These are phyloP conservation scores for Eustoma russellianum DNA, from an alignment of 257 asterid genomes.

Conservation along the genomic window DNA sequence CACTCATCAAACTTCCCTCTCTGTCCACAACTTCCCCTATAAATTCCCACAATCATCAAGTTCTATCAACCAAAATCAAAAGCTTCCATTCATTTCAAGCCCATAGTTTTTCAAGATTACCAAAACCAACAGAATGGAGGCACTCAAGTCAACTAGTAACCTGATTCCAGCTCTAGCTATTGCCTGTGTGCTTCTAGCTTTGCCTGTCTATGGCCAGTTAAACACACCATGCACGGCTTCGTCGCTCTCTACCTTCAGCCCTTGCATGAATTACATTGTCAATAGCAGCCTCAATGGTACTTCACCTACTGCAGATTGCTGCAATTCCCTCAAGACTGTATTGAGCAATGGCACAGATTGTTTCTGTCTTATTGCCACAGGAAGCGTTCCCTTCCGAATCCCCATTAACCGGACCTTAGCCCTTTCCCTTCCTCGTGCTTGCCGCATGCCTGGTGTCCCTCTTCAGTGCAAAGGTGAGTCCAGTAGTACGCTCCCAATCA, in stretches of 20 bases:
- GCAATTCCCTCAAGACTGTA: constrained; percentile 26
- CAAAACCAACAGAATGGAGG: too few species aligned
- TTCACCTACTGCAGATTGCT: constrained; percentile 54
- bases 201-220: constrained; percentile 22
- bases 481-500: background rate
- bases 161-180: constrained; percentile 9
- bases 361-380: constrained; percentile 26
- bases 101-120: background rate
- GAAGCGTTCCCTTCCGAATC: constrained; percentile 24
- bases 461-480: constrained; percentile 58
- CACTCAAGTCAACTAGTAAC: constrained; percentile 18
- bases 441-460: constrained; percentile 55
- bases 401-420: constrained; percentile 50
- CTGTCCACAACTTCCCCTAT: constrained; percentile 10
- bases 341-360: constrained; percentile 25
- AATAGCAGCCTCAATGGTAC: constrained; percentile 29
- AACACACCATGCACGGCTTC: constrained; percentile 43
- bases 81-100: background rate
- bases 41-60: constrained; percentile 14
- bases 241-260: constrained; percentile 54
- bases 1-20: constrained; percentile 3
- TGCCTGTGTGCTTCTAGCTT: constrained; percentile 10
- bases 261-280: constrained; percentile 48
- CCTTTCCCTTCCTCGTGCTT: constrained; percentile 62
- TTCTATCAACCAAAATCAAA: constrained; percentile 4